phyloP scores from a whole-genome alignment of 2,329 filamentous ascomycete species.

The Paramyrothecium roridum region DNA sequence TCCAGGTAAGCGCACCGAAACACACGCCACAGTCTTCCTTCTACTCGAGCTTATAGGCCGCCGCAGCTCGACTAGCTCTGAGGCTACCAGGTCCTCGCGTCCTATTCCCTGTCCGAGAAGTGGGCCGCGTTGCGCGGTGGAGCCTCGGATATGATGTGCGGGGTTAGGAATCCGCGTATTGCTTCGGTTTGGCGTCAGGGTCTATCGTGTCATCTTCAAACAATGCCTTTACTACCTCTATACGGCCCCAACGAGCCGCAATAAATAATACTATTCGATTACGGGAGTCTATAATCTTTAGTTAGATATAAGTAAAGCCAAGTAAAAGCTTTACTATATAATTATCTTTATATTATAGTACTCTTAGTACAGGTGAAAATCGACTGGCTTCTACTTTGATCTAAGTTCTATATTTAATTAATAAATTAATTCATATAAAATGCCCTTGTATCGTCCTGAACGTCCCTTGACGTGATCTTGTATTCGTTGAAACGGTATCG shows the following conservation, averaged over 20 bases:
- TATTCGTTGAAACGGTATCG: background rate
- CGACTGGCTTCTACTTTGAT: background rate
- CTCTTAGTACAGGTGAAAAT: background rate
- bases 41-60: too few species aligned
- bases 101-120: too few species aligned
- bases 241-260: background rate
- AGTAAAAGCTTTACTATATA: background rate
- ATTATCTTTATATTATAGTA: background rate
- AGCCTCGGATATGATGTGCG: too few species aligned
- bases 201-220: background rate
- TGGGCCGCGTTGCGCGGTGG: too few species aligned
- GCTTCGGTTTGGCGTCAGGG: background rate
- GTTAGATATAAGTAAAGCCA: background rate
- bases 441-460: conserved; percentile 13
- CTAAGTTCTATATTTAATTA: background rate
- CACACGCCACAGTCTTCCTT: too few species aligned
- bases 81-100: too few species aligned
- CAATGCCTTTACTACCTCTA: background rate
- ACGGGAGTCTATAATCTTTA: background rate
- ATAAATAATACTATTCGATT: background rate
- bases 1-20: too few species aligned
- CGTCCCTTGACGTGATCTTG: conserved; percentile 9
- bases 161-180: too few species aligned
- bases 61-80: too few species aligned
- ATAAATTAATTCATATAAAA: background rate